A percentile compares a stretch with the other conserved stretches of the same genome.
These are phyloP conservation scores for Avena insularis DNA, from an alignment of 176 grass and related monocot species.

Conservation along the genomic window DNA sequence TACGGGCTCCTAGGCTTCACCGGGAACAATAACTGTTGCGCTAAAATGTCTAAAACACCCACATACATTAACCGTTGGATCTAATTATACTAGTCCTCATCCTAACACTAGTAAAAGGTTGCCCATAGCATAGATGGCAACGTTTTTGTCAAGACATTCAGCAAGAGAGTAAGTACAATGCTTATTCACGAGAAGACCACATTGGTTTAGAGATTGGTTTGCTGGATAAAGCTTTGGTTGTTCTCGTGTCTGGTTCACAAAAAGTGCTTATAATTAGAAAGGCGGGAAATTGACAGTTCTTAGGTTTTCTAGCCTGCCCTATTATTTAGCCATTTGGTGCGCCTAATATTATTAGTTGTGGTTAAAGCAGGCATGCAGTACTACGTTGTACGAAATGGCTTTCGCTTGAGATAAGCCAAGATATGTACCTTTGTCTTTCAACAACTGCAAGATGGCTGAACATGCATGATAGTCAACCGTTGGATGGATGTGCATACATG, in stretches of 20 bases:
- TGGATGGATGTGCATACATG: background rate
- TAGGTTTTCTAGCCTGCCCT: background rate
- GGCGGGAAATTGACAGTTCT: background rate
- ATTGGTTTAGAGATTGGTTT: background rate
- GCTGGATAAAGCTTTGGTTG: background rate
- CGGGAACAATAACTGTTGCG: too few species aligned
- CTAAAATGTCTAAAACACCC: too few species aligned
- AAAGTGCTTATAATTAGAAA: background rate
- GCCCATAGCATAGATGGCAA: background rate
- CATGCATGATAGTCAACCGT: background rate
- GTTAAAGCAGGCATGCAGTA: constrained; percentile 15
- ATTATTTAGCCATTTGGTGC: constrained; percentile 5
- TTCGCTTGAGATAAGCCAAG: background rate
- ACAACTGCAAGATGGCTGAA: background rate
- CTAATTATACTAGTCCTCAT: too few species aligned
- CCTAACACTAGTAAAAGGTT: too few species aligned
- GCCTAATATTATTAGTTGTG: constrained; percentile 25
- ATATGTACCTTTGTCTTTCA: background rate
- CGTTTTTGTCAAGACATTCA: background rate
- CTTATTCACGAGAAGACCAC: background rate
- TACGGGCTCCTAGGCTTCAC: too few species aligned
- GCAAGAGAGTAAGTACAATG: background rate
- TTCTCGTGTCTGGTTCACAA: background rate
- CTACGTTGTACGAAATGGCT: background rate
- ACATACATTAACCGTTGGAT: too few species aligned